These are phyloP conservation scores for Microcos paniculata DNA, from an alignment of 345 rosid species.

Conservation along the genomic window DNA sequence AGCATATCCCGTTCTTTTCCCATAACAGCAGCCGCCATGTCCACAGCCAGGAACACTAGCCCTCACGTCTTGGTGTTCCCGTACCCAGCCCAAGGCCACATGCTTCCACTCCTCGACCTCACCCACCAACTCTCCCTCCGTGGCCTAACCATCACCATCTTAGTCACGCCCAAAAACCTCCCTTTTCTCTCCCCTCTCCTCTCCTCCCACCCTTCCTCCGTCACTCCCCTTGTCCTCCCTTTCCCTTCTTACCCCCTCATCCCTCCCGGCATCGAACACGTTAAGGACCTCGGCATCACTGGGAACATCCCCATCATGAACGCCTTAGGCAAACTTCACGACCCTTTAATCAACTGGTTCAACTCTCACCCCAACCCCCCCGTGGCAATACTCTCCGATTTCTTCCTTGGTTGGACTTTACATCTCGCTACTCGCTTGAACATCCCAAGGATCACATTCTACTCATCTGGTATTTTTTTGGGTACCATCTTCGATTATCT, in stretches of 20 bases:
- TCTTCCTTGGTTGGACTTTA: constrained; percentile 72
- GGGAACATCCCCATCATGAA: constrained; percentile 45
- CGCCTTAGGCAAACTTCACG: constrained; percentile 46
- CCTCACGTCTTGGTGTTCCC: constrained; percentile 63
- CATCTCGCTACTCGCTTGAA: constrained; percentile 36
- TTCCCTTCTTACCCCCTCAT: constrained; percentile 55
- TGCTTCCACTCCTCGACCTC: constrained; percentile 51
- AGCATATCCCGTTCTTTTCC: too few species aligned
- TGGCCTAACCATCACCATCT: constrained; percentile 40
- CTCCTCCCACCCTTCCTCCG: constrained; percentile 28
- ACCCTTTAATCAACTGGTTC: constrained; percentile 57
- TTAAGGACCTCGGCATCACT: constrained; percentile 46
- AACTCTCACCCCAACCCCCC: constrained; percentile 56
- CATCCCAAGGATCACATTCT: constrained; percentile 51
- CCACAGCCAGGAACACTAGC: neutral
- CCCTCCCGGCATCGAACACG: constrained; percentile 59
- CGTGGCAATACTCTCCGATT: constrained; percentile 62
- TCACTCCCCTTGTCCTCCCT: constrained; percentile 35
- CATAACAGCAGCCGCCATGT: neutral
- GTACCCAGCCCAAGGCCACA: constrained; percentile 77
- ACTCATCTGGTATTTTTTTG: constrained; percentile 32
- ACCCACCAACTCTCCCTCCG: constrained; percentile 49
- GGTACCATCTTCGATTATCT: constrained; percentile 25
- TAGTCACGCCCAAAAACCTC: constrained; percentile 56
- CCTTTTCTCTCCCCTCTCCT: constrained; percentile 47